Evolutionary conservation across 2,329 filamentous ascomycete genomes (phyloP), one percentile per base, ranked within the genome.

Genomic region (Lecanicillium sp.): DNA sequence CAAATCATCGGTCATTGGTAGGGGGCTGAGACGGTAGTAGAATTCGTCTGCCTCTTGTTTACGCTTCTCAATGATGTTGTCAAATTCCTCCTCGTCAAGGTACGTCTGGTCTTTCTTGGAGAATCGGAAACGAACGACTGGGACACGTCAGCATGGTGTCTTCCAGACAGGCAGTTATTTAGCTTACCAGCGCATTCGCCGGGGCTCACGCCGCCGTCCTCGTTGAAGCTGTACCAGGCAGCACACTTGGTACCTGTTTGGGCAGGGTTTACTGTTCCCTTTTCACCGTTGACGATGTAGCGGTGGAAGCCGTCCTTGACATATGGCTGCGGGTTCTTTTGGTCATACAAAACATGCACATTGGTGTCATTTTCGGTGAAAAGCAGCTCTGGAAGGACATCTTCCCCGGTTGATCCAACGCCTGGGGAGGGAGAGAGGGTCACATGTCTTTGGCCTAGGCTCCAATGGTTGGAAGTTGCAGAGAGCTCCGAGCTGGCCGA

Each of bases 301-400:
- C 86, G 78, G 64, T 97, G 91, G 68, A 97, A 95, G 11, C 87
- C 93, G 66, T 97, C 91, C 69, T 97, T 97, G 63, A 96, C 90
- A 59, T 90, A 95, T 0, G 83, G 81, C 29, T 85, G 81, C 56
- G 83, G 78, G 65, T 97, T 97, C 64, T 87, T 72, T 40, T 84
- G 83, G 3, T 75, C 77, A 67, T 93, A 96, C 1, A 97, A 75
- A 11, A 73, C 67, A 54, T 90, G 75, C 63, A 82, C 85, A 63
- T 97, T 97, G 58, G 87, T 95, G 60, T 97, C 90, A 60, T 97
- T 97, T 58, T 96, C 91, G 1, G 91, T 97, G 68, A 95, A 97
- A 50, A 97, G 73, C 58, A 95, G 72, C 60, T 88, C 73, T 2
- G 93, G 93, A 60, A 90, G 74, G 33, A 97, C 83, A 66, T 97